phyloP scores from a whole-genome alignment of 805 yeast species.

The Ogataea allantospora region DNA sequence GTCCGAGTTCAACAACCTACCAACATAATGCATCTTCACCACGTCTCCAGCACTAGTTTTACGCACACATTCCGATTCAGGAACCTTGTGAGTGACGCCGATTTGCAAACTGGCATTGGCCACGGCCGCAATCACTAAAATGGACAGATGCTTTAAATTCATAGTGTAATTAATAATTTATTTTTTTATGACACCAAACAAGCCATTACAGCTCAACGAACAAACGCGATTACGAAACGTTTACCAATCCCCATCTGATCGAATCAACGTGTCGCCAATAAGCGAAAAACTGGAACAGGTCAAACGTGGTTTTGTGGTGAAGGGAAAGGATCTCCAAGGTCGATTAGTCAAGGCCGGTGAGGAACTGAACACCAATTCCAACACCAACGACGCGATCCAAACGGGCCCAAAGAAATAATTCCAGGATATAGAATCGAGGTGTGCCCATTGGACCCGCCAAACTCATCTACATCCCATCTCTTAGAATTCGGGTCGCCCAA shows the following conservation, averaged over 20 bases:
- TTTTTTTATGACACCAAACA: slow-evolving; percentile 3
- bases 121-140: slow-evolving; percentile 3
- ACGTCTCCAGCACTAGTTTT: slow-evolving; percentile 64
- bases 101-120: slow-evolving; percentile 17
- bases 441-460: no score
- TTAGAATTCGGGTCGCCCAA: not conserved
- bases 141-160: slow-evolving; percentile 3
- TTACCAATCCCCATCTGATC: slow-evolving; percentile 21
- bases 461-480: not conserved
- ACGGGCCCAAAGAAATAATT: no score
- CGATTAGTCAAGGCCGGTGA: not conserved
- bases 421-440: no score
- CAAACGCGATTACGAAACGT: slow-evolving; percentile 1
- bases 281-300: slow-evolving; percentile 16
- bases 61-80: slow-evolving; percentile 51
- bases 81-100: slow-evolving; percentile 48
- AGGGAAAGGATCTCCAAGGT: not conserved
- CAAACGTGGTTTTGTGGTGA: slow-evolving; percentile 2
- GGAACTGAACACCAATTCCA: not conserved
- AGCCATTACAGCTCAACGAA: not conserved
- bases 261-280: slow-evolving; percentile 17
- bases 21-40: slow-evolving; percentile 78
- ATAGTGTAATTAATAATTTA: slow-evolving; percentile 1
- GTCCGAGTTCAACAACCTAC: slow-evolving; percentile 59
- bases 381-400: no score